Percentiles rank a stretch among this genome's conserved stretches.
These are phyloP conservation scores for Theileria luwenshuni DNA, from an alignment of 169 alveolate species.

Conservation along the genomic window DNA sequence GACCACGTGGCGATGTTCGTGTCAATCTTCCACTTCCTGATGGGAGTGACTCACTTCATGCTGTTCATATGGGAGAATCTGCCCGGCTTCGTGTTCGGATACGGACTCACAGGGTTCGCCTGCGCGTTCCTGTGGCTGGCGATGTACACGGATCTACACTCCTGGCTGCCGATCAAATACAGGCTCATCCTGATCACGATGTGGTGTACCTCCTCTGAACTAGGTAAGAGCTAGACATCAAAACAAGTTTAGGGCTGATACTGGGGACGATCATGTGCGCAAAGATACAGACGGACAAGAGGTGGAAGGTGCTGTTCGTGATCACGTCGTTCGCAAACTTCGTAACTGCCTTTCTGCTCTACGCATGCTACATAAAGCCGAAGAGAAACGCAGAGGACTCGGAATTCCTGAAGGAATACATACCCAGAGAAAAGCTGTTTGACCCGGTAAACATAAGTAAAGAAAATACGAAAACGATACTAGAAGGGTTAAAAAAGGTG, in stretches of 20 bases:
- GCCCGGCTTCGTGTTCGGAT: constrained; percentile 27
- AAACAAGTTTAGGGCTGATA: constrained; percentile 1
- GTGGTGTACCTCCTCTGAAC: constrained; percentile 51
- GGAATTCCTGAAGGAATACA: not conserved
- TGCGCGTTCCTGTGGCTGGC: constrained; percentile 44
- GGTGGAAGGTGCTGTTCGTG: constrained; percentile 57
- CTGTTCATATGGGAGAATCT: constrained; percentile 13
- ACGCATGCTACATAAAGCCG: constrained; percentile 24
- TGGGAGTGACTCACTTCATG: constrained; percentile 29
- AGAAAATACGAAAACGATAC: not conserved
- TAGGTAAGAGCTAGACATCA: constrained; percentile 42
- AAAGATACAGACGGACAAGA: constrained; percentile 30
- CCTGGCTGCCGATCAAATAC: constrained; percentile 62
- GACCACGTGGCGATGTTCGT: constrained; percentile 17
- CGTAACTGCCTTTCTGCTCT: constrained; percentile 22
- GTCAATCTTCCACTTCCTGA: constrained; percentile 35
- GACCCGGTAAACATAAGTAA: constrained; percentile 33
- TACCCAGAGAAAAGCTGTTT: constrained; percentile 15
- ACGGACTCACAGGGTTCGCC: constrained; percentile 56
- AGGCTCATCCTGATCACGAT: constrained; percentile 36
- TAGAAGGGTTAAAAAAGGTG: not conserved
- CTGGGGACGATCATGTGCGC: constrained; percentile 43
- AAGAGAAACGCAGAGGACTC: constrained; percentile 1
- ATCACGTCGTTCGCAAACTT: constrained; percentile 42
- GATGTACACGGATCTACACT: constrained; percentile 36